Base-by-base conservation (phyloP, 768 basidiomycete genomes). In the Lactifluus piperatus region DNA sequence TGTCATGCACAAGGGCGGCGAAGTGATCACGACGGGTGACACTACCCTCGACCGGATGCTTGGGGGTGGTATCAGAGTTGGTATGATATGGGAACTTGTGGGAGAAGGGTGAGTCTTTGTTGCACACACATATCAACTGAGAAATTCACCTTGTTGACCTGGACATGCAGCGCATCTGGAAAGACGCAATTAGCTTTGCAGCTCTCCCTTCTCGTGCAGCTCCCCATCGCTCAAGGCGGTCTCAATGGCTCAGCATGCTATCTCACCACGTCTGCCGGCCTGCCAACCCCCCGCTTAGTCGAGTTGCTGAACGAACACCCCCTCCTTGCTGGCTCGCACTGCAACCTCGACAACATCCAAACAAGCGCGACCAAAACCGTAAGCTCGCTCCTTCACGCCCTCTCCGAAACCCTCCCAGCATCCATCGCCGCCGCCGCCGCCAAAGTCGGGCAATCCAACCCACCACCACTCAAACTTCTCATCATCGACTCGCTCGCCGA, bases 101-200 rank as follows among this genome's bases (percentile, higher is more conserved):
- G 94, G 94, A 27, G 91, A 95, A 77, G 91, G 91, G 94, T 93
- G 70, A 61, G 73, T 68, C 22, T 52, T 29, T 26, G 20, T 29
- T 26, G 20, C 36, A 44, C 24, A 24, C 53, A 20, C 20, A 51
- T 34, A 13, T 56, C 45, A 48, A 16, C 27, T 27, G 14, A 24
- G 36, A 30, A 11, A 9, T 44, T 22, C 29, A 26, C 54, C 43
- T 16, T 1, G 30, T 18, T 50, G 43, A 32, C 18, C 29, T 37
- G 6, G 20, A n/a, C 1, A 41, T 37, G 16, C 68, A 99, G 97
- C 68, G 86, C 93, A 24, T 84, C 95, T 27, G 97, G 97, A 39
- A 99, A 99, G 74, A 93, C 93, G 0, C 94, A 98, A 66, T 72
- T 98, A 5, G 89, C 88, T 4, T 76, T 99, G 14, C 93, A 94